These are phyloP conservation scores for Syncephalastrum sp. DNA, from an alignment of 371 early-diverging fungal genomes.

Conservation along the genomic window DNA sequence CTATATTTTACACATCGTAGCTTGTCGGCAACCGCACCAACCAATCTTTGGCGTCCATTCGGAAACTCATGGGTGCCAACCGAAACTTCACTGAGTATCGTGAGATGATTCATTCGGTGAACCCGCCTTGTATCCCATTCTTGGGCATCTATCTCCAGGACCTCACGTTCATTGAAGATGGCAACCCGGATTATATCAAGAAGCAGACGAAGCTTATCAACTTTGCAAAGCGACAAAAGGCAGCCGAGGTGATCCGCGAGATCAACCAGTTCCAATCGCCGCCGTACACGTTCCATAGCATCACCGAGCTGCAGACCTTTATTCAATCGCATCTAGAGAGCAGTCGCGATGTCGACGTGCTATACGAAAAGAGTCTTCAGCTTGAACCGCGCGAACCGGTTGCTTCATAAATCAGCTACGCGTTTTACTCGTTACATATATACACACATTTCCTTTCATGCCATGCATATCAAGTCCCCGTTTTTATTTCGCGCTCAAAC, in stretches of 20 bases:
- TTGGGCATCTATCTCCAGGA: slow-evolving; percentile 87
- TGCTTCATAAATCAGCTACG: no score
- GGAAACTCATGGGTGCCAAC: slow-evolving; percentile 72
- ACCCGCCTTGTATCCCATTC: slow-evolving; percentile 92
- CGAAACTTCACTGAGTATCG: slow-evolving; percentile 89
- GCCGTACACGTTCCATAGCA: slow-evolving; percentile 71
- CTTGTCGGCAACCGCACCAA: slow-evolving; percentile 43
- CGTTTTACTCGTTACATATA: no score
- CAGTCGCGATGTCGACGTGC: slow-evolving; percentile 57
- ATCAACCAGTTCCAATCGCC: slow-evolving; percentile 87
- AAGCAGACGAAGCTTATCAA: slow-evolving; percentile 72
- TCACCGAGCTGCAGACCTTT: slow-evolving; percentile 79
- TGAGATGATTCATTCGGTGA: slow-evolving; percentile 76
- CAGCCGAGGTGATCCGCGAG: slow-evolving; percentile 85
- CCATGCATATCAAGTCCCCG: no score
- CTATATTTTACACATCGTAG: slow-evolving; percentile 8
- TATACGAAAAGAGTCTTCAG: slow-evolving; percentile 64
- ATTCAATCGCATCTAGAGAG: slow-evolving; percentile 59
- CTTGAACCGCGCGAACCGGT: slow-evolving; percentile 59
- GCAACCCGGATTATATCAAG: slow-evolving; percentile 76
- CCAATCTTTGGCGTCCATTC: slow-evolving; percentile 45
- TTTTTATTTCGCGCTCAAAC: no score
- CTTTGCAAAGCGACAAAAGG: slow-evolving; percentile 84
- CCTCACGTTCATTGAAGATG: slow-evolving; percentile 91
- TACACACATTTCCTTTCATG: no score